Evolutionary conservation across 1,139 yeast genomes (phyloP).

Genomic region (Geotrichum europaeum): DNA sequence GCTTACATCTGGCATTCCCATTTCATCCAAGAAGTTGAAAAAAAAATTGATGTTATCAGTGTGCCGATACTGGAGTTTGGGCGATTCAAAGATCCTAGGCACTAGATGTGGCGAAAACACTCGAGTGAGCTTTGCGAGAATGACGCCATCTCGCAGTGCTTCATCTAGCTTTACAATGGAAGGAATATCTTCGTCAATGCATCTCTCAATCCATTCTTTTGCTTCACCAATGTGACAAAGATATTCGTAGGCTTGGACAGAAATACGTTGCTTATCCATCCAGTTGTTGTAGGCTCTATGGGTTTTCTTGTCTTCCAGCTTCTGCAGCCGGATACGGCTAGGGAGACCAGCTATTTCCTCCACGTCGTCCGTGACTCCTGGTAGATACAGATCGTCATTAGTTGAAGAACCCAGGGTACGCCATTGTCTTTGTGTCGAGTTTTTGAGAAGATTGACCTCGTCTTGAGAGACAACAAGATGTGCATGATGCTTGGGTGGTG

Average conservation of each 20-base stretch:
- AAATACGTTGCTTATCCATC: constrained; percentile 42
- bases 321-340: constrained; percentile 35
- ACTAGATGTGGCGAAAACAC: constrained; percentile 64
- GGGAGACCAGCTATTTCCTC: constrained; percentile 37
- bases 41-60: constrained; percentile 90
- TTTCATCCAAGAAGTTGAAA: constrained; percentile 61
- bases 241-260: constrained; percentile 64
- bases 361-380: constrained; percentile 30
- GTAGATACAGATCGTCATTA: constrained; percentile 15
- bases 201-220: constrained; percentile 63
- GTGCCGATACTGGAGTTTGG: constrained; percentile 74
- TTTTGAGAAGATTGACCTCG: constrained; percentile 14
- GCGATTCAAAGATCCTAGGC: constrained; percentile 49
- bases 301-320: constrained; percentile 29
- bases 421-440: constrained; percentile 15
- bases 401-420: constrained; percentile 12
- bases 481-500: constrained; percentile 14
- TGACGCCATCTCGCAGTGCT: constrained; percentile 73
- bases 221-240: constrained; percentile 86
- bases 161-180: constrained; percentile 54
- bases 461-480: constrained; percentile 10
- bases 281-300: constrained; percentile 32
- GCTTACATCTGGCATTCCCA: constrained; percentile 63
- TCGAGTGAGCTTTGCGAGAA: constrained; percentile 72
- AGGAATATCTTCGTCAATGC: constrained; percentile 49